Conservation (phyloP, 2,329 filamentous ascomycete species). For the Arthroderma uncinatum region DNA sequence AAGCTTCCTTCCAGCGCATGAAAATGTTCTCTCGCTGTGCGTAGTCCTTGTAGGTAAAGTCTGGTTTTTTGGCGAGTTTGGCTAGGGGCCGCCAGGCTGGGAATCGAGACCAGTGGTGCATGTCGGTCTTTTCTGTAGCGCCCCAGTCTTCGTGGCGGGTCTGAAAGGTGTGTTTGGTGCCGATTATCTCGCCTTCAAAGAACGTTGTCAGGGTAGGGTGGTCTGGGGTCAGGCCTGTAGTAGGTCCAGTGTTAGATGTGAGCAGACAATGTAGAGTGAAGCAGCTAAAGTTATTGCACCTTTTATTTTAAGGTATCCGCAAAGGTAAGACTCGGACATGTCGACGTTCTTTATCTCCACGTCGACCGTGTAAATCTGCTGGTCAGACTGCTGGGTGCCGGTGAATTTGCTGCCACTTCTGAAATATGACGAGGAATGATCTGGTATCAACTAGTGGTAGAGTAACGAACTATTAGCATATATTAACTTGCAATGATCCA, state of each 20-base stretch:
- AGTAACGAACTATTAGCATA: slow-evolving; percentile 2
- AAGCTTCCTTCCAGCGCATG: slow-evolving; percentile 99
- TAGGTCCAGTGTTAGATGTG: neutral
- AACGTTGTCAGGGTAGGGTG: slow-evolving; percentile 97
- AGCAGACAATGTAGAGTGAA: too few relatives aligned
- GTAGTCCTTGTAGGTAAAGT: slow-evolving; percentile 55
- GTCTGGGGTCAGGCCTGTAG: slow-evolving; percentile 78
- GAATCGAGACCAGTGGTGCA: slow-evolving; percentile 89
- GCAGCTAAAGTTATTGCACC: slow-evolving; percentile 46
- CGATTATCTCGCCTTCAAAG: slow-evolving; percentile 97
- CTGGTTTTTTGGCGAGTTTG: slow-evolving; percentile 48
- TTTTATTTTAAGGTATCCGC: slow-evolving; percentile 91
- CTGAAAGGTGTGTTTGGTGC: slow-evolving; percentile 84
- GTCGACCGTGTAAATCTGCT: slow-evolving; percentile 86
- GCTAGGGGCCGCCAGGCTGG: slow-evolving; percentile 69
- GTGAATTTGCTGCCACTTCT: slow-evolving; percentile 78
- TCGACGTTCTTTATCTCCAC: slow-evolving; percentile 97
- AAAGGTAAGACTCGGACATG: slow-evolving; percentile 84
- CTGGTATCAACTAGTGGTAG: slow-evolving; percentile 52
- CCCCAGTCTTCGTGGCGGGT: slow-evolving; percentile 87
- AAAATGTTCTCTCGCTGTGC: slow-evolving; percentile 80
- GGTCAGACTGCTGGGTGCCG: slow-evolving; percentile 86
- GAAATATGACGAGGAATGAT: slow-evolving; percentile 74
- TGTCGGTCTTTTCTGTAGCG: slow-evolving; percentile 78
- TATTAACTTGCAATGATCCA: neutral